phyloP scores from a whole-genome alignment of 2,329 filamentous ascomycete genomes.

The Dactylonectria estremocensis region DNA sequence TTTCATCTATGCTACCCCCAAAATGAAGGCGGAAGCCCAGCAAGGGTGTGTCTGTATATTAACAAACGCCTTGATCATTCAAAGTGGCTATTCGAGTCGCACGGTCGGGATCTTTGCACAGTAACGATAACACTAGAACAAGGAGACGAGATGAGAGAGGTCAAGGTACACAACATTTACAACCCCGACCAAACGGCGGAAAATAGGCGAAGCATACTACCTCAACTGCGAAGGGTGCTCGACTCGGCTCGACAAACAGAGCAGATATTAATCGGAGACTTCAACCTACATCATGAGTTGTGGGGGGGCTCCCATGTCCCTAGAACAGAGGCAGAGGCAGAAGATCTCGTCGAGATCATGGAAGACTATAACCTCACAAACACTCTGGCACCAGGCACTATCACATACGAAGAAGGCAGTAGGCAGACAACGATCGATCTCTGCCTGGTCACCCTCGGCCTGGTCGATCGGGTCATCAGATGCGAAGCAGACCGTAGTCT shows the following conservation, averaged over 20 bases:
- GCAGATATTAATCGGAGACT: constrained; percentile 15
- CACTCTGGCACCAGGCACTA: background rate
- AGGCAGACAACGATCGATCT: background rate
- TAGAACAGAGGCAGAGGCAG: constrained; percentile 6
- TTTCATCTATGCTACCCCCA: constrained; percentile 5
- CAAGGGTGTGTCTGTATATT: constrained; percentile 19
- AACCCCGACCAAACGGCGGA: constrained; percentile 7
- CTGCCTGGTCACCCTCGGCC: background rate
- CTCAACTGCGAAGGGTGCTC: constrained; percentile 8
- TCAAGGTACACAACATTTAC: constrained; percentile 16
- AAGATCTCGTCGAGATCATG: constrained; percentile 16
- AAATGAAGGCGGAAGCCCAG: background rate
- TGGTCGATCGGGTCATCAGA: background rate
- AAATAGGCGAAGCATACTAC: constrained; percentile 6
- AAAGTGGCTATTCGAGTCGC: constrained; percentile 10
- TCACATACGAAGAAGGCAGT: background rate
- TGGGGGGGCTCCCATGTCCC: constrained; percentile 7
- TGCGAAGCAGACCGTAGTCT: background rate
- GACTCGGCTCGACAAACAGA: constrained; percentile 9
- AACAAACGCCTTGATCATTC: constrained; percentile 23
- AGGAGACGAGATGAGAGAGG: background rate
- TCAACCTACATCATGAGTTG: constrained; percentile 15
- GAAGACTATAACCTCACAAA: constrained; percentile 14
- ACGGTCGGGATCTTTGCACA: constrained; percentile 3
- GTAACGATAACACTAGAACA: background rate